Base-by-base conservation (phyloP, 1,284 basidiomycete species). In the Tetrapyrgos nigripes region DNA sequence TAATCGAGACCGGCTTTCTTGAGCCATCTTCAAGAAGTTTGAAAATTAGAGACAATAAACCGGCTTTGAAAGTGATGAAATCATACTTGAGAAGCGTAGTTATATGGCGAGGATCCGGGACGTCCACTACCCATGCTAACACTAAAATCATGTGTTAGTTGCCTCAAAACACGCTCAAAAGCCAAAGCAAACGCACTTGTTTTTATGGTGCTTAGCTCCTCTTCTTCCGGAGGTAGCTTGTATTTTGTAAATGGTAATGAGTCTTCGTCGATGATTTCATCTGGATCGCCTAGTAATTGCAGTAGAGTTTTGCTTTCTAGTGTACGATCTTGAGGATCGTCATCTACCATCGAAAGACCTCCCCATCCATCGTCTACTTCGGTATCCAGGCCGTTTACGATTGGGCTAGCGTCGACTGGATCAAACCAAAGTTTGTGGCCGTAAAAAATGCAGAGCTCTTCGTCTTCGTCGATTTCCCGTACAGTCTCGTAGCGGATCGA, bases 401-500 rank as follows among this genome's bases (percentile, higher is more conserved):
- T 5, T 4, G 51, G 21, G 26, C 54, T 33, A 17, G 57, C 48
- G 40, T 74, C 81, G 19, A 74, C 68, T 6, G 79, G 77, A 19
- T 81, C 69, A 64, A 89, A 90, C 88, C 87, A 88, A 3, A 88
- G 78, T 23, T 83, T 82, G 61, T 85, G 83, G 0, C 87, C 91
- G 65, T 94, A 92, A 67, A 85, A 91, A 62, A 95, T 93, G 64
- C 84, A 91, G 3, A 94, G 80, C 69, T 96, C 93, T 66, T 95
- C 91, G 43, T 81, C 86, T 2, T 75, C 69, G 8, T 77, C 61
- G 23, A 95, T 76, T 26, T 75, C 66, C 3, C 84, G 80, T 2
- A 77, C 76, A 0, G 91, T 86, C 0, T 78, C 84, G 66, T 89
- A 96, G 59, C 77, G 77, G 60, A 95, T 93, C 3, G 85, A 84